Evolutionary conservation across 331 rosid genomes (phyloP), one percentile per base, ranked within the genome.

Genomic region (Phaseolus coccineus): DNA sequence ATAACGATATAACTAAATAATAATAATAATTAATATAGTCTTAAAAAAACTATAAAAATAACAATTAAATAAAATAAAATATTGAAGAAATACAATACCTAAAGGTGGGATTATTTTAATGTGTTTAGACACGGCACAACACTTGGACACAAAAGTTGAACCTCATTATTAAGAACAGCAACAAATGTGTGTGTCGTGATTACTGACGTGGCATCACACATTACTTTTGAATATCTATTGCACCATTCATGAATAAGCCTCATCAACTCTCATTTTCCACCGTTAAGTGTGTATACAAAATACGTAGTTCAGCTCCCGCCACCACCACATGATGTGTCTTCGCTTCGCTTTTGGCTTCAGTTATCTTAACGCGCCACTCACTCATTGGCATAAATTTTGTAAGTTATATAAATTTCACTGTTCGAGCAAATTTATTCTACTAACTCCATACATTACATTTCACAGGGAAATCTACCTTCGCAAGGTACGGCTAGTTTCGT

Each of bases 151-250:
- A 35, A 35, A 37, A 37, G 42, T 5, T 37, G 42, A 37, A 22
- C 70, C 46, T 39, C 4, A 39, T 22, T 8, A 35, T 37, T 64
- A 37, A 30, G 7, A 16, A n/a, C 9, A 65, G 8, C 4, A 0
- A 15, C 24, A 65, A 37, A n/a, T 37, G 57, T 50, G 44, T 46
- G 5, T 46, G 58, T 46, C 13, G 55, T 75, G 76, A 67, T 35
- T 47, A 47, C 28, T 37, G 81, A 76, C 15, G 75, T 74, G 80
- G 82, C 71, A 4, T 22, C 39, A 40, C 33, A 14, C 77, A 27
- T n/a, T 16, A 19, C 27, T 71, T 37, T 16, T 12, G 64, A 30
- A 44, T n/a, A 56, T 73, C 53, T 31, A 59, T 15, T 74, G 15
- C 30, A 4, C 55, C 9, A 44, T 19, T 19, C 22, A 19, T 19